phyloP scores from a whole-genome alignment of 2,329 filamentous ascomycete species.

The Diaporthe nobilis region DNA sequence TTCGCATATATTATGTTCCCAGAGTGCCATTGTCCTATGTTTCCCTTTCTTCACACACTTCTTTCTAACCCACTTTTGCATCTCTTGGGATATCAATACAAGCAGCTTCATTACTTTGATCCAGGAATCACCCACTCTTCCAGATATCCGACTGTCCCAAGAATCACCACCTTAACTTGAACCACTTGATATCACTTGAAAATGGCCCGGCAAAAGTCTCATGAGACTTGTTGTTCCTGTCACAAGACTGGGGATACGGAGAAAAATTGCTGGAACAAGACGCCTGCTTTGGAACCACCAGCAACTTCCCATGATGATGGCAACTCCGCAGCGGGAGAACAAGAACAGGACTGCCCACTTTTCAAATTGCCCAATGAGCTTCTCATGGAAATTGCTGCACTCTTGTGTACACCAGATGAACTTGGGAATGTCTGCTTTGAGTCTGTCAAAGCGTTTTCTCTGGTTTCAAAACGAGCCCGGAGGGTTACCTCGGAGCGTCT shows the following conservation, averaged over 20 bases:
- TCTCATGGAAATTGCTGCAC: neutral
- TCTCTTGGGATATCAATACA: neutral
- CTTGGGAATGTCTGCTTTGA: neutral
- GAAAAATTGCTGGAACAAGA: neutral
- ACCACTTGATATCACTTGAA: neutral
- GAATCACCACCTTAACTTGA: neutral
- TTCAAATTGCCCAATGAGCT: neutral
- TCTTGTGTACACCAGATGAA: neutral
- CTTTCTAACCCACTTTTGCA: neutral
- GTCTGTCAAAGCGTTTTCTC: neutral
- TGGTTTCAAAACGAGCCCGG: neutral
- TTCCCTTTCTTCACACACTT: neutral
- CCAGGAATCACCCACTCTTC: neutral
- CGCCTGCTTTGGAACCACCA: neutral
- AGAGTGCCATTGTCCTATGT: neutral
- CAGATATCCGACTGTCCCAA: neutral
- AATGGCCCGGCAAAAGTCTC: neutral
- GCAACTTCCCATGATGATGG: neutral
- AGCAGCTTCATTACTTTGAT: neutral
- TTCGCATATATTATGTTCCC: neutral
- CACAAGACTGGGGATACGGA: neutral
- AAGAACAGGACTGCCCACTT: neutral
- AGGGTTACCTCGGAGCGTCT: neutral
- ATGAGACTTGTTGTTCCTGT: neutral
- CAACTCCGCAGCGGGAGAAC: neutral